phyloP scores from a whole-genome alignment of 2,329 filamentous ascomycete species.

The Ramichloridium luteum region DNA sequence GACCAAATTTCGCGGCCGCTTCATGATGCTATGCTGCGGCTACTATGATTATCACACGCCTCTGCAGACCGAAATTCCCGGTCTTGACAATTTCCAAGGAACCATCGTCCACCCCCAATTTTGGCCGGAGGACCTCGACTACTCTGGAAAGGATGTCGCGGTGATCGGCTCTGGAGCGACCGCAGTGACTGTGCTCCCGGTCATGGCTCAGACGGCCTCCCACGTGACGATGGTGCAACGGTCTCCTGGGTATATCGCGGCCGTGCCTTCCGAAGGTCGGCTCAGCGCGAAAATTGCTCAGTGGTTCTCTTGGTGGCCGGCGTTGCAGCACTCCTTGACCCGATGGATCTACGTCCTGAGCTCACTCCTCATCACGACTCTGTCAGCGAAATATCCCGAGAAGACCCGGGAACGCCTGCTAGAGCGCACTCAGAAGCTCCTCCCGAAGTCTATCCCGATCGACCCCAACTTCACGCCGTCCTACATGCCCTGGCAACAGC shows the following conservation, averaged over 20 bases:
- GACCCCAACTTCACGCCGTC: conserved; percentile 33
- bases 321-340: conserved; percentile 6
- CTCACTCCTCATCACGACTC: conserved; percentile 19
- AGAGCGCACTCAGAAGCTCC: background rate
- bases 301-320: background rate
- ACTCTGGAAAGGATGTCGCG: conserved; percentile 53
- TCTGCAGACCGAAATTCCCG: conserved; percentile 49
- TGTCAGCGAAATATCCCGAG: conserved; percentile 20
- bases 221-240: conserved; percentile 72
- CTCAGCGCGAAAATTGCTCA: conserved; percentile 16
- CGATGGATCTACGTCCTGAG: background rate
- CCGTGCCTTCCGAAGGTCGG: conserved; percentile 18
- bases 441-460: background rate
- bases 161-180: conserved; percentile 71
- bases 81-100: conserved; percentile 54
- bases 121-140: conserved; percentile 60
- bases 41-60: conserved; percentile 64
- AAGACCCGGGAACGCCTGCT: background rate
- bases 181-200: conserved; percentile 63
- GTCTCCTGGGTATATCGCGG: conserved; percentile 50
- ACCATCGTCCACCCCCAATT: conserved; percentile 58
- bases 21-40: conserved; percentile 49
- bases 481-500: conserved; percentile 50
- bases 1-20: conserved; percentile 33
- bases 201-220: conserved; percentile 50